Evolutionary conservation across 2,329 filamentous ascomycete species (phyloP), one percentile per base, ranked within the genome.

Genomic region (Trichocomaceae sp.): DNA sequence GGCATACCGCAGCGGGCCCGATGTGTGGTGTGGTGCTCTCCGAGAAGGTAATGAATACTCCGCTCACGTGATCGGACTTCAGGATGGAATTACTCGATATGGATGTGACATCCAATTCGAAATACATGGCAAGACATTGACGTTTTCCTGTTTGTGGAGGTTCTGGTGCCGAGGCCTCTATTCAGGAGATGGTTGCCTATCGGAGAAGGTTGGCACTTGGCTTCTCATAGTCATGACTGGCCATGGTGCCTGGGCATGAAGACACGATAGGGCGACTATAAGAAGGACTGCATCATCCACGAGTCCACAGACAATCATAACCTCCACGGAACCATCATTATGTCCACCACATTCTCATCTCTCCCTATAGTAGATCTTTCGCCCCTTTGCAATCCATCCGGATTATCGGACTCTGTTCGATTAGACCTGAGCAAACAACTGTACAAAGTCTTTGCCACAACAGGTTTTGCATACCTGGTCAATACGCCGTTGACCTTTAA

Each of bases 391-490:
- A 60, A 59, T 12, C 50, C 63, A 5, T 47, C 58, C 2, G 61
- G 63, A n/a, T 57, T 63, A 10, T 58, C 56, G 2, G 54, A 63
- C 17, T 63, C 64, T 15, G 64, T 69, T 12, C 54, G 69, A 42
- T 22, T 56, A 8, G 51, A 56, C 12, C 65, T 77, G n/a, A 70
- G 72, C 54, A 57, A 64, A 13, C 63, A 66, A 44, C 64, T 77
- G 6, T 67, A 74, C 60, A 61, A 73, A 50, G 72, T 73, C 12
- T 76, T 77, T 54, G 64, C 72, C 4, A 76, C 73, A 1, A 74
- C 72, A 2, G 75, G 76, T 7, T 77, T 77, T 59, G 74, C 74
- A 6, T 78, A 78, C 58, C 66, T 77, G 7, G 63, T 69, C 33
- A 75, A 77, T 57, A 53, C 67, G 5, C 74, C 75, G 0, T 58